Percentiles rank a stretch among this genome's conserved stretches.
phyloP scores from a whole-genome alignment of 208 protist species.

The Wallacemonas collosoma region DNA sequence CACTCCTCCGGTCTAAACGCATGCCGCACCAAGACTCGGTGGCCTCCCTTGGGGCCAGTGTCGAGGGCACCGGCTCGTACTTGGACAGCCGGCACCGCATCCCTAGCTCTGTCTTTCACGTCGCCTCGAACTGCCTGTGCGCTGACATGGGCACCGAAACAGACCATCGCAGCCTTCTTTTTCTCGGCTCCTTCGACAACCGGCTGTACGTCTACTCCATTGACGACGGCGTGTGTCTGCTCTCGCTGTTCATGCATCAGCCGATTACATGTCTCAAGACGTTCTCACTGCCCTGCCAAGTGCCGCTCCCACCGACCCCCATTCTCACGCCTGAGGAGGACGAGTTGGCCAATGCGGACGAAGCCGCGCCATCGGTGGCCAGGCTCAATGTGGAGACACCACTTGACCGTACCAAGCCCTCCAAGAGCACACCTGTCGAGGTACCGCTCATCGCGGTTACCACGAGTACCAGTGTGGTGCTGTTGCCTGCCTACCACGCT shows the following conservation, averaged over 20 bases:
- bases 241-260: constrained; percentile 74
- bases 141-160: constrained; percentile 51
- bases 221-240: constrained; percentile 46
- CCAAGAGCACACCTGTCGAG: not conserved
- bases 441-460: constrained; percentile 26
- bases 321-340: not conserved
- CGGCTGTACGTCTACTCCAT: constrained; percentile 84
- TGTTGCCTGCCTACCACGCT: constrained; percentile 21
- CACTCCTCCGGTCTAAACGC: constrained; percentile 13
- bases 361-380: not conserved
- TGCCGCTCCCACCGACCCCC: constrained; percentile 3
- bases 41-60: constrained; percentile 2
- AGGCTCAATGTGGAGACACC: not conserved
- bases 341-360: not conserved
- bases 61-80: constrained; percentile 2
- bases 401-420: not conserved
- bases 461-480: constrained; percentile 19
- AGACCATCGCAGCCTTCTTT: constrained; percentile 41
- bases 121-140: constrained; percentile 82
- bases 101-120: constrained; percentile 55
- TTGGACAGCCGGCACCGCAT: constrained; percentile 6
- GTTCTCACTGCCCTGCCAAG: constrained; percentile 45
- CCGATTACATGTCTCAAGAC: constrained; percentile 73
- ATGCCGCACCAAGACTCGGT: constrained; percentile 14
- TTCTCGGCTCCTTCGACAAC: constrained; percentile 78